These are phyloP conservation scores for Podospora australis DNA, from an alignment of 495 filamentous ascomycete genomes.

Conservation along the genomic window DNA sequence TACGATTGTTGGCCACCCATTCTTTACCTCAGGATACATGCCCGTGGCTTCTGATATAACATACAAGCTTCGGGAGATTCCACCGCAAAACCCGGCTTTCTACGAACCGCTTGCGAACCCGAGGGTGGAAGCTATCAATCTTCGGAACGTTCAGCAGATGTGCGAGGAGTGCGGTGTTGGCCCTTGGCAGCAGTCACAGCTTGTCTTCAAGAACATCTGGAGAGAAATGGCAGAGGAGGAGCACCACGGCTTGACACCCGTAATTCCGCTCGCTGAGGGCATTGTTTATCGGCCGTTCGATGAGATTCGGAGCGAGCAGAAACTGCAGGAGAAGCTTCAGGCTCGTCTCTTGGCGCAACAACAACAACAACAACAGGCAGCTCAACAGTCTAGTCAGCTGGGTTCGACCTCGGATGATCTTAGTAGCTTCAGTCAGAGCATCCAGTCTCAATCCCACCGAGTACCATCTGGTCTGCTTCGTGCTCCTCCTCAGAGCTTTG, in stretches of 20 bases:
- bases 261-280: slow-evolving; percentile 61
- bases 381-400: slow-evolving; percentile 12
- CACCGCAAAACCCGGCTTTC: slow-evolving; percentile 40
- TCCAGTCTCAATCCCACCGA: slow-evolving; percentile 3
- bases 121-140: slow-evolving; percentile 22
- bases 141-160: slow-evolving; percentile 35
- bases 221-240: slow-evolving; percentile 65
- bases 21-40: slow-evolving; percentile 63
- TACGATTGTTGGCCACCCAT: slow-evolving; percentile 72
- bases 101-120: slow-evolving; percentile 25
- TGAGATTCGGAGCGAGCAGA: slow-evolving; percentile 30
- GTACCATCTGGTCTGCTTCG: slow-evolving; percentile 30
- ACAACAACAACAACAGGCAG: slow-evolving; percentile 10
- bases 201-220: slow-evolving; percentile 54
- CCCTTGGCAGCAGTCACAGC: slow-evolving; percentile 36
- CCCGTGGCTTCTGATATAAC: slow-evolving; percentile 45
- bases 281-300: slow-evolving; percentile 60
- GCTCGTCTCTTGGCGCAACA: slow-evolving; percentile 18
- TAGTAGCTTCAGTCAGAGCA: slow-evolving; percentile 21
- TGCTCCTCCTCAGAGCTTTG: slow-evolving; percentile 49
- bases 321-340: slow-evolving; percentile 18
- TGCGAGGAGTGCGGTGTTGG: slow-evolving; percentile 44
- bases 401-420: slow-evolving; percentile 15
- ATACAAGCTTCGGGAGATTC: slow-evolving; percentile 40
- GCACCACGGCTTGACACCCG: slow-evolving; percentile 58